Evolutionary conservation across 495 filamentous ascomycete genomes (phyloP).

Genomic region (Hypomontagnella monticulosa): DNA sequence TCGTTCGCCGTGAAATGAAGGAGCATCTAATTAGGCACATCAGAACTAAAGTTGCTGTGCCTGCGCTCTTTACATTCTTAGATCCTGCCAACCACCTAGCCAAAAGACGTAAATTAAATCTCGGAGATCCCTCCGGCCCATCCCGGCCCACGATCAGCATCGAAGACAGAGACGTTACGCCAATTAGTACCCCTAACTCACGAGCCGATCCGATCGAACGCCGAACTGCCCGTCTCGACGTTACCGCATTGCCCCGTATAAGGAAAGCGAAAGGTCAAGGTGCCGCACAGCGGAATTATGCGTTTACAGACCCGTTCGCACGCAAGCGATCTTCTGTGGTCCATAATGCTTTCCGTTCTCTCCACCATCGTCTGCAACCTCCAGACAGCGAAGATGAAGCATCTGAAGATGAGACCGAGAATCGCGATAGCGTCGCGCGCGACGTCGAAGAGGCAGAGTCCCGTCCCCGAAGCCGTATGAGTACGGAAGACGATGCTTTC

Average conservation of each 20-base stretch:
- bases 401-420: conserved; percentile 58
- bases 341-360: conserved; percentile 56
- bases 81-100: conserved; percentile 79
- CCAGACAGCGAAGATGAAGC: conserved; percentile 68
- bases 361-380: conserved; percentile 63
- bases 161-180: conserved; percentile 66
- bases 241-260: conserved; percentile 75
- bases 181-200: conserved; percentile 74
- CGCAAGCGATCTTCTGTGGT: conserved; percentile 67
- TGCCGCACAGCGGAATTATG: conserved; percentile 68
- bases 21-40: conserved; percentile 87
- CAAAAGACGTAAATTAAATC: conserved; percentile 79
- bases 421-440: conserved; percentile 64
- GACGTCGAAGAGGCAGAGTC: conserved; percentile 88
- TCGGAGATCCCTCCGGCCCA: conserved; percentile 72
- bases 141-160: conserved; percentile 53
- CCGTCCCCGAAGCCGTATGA: conserved; percentile 79
- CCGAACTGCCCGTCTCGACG: conserved; percentile 63
- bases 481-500: conserved; percentile 69
- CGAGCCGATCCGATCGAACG: conserved; percentile 64
- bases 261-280: conserved; percentile 69
- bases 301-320: conserved; percentile 80
- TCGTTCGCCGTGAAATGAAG: conserved; percentile 80
- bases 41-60: conserved; percentile 81
- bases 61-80: conserved; percentile 83